These are phyloP conservation scores for Ogataea hybrid DNA, from an alignment of 1,139 yeast genomes.

Conservation along the genomic window DNA sequence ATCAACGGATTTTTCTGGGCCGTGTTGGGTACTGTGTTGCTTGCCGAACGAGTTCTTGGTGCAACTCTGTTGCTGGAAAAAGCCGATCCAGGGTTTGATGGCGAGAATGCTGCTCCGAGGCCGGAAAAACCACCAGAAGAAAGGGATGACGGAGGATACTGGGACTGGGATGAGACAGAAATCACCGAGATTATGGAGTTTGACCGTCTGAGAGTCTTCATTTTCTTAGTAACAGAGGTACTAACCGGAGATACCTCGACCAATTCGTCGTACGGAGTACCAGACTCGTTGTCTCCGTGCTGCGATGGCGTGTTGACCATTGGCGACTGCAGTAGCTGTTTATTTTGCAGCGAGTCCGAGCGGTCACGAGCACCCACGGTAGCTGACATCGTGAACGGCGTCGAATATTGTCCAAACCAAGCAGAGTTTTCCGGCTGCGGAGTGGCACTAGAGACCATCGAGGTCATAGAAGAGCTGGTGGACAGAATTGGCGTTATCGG, in stretches of 20 bases:
- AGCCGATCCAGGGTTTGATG: slow-evolving; percentile 4
- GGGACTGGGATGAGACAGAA: slow-evolving; percentile 22
- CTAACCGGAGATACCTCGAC: slow-evolving; percentile 26
- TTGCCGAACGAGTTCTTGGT: slow-evolving; percentile 18
- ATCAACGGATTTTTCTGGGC: slow-evolving; percentile 14
- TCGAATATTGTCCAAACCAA: not conserved
- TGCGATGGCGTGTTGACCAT: slow-evolving; percentile 20
- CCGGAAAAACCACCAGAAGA: slow-evolving; percentile 1
- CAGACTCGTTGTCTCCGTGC: slow-evolving; percentile 15
- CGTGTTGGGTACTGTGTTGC: slow-evolving; percentile 11
- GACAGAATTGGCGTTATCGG: slow-evolving; percentile 26
- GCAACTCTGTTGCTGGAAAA: slow-evolving; percentile 6
- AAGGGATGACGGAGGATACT: slow-evolving; percentile 19
- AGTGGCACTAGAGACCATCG: slow-evolving; percentile 14
- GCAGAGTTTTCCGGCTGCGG: slow-evolving; percentile 6
- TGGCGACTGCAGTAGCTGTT: slow-evolving; percentile 13
- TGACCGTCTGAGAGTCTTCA: slow-evolving; percentile 27
- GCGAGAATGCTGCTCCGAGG: slow-evolving; percentile 8
- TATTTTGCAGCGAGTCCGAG: slow-evolving; percentile 15
- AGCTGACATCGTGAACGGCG: not conserved
- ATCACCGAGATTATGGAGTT: slow-evolving; percentile 27
- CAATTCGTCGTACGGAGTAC: slow-evolving; percentile 17
- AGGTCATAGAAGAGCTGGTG: slow-evolving; percentile 20
- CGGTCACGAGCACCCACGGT: slow-evolving; percentile 9
- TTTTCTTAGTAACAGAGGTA: slow-evolving; percentile 26